Percentiles rank a stretch among this genome's conserved stretches.
These are phyloP conservation scores for Coniochaeta ligniaria DNA, from an alignment of 2,329 filamentous ascomycete species.

Conservation along the genomic window DNA sequence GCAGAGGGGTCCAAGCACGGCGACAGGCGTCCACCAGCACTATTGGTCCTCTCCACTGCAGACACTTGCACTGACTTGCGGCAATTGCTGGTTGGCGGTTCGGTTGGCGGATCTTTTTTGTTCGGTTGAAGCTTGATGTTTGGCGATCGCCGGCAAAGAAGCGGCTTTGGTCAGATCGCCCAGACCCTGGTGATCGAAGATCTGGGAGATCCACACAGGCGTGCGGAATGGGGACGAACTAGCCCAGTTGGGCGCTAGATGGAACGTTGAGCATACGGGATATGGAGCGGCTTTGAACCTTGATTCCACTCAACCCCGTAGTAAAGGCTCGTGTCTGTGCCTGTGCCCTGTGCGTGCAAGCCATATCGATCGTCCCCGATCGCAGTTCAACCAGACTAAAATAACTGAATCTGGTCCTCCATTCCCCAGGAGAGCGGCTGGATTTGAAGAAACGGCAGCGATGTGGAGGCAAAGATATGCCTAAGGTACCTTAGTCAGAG, in stretches of 20 bases:
- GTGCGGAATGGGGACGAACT: background rate
- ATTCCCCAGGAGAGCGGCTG: background rate
- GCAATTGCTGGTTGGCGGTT: background rate
- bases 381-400: background rate
- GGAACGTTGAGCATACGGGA: background rate
- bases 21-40: background rate
- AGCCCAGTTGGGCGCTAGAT: constrained; percentile 1
- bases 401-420: background rate
- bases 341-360: background rate
- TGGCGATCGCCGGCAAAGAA: constrained; percentile 1
- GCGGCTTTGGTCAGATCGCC: background rate
- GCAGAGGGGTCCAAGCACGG: background rate
- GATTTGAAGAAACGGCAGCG: background rate
- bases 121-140: background rate
- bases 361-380: background rate
- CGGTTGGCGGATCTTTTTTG: background rate
- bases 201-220: background rate
- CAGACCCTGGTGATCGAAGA: background rate
- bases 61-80: background rate
- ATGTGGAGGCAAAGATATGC: background rate
- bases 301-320: background rate
- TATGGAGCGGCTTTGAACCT: background rate
- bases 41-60: background rate
- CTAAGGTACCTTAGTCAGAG: background rate
- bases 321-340: background rate